Base-by-base conservation (phyloP, 169 alveolate genomes). In the Plasmodium coatneyi region DNA sequence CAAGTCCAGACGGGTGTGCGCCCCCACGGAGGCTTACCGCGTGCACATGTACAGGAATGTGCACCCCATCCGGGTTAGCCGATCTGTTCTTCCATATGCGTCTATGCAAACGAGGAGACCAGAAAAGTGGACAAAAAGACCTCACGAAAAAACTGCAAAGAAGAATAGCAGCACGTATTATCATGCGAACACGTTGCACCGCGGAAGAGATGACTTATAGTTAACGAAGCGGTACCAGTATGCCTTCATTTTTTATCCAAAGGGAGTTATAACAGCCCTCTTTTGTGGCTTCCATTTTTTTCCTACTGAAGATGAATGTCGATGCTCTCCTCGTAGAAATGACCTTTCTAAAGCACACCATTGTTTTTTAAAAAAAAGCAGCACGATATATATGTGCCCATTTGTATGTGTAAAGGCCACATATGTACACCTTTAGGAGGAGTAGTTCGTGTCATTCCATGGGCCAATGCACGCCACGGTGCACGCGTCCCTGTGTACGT, bases 321-420 rank as follows among this genome's bases (percentile, higher is more conserved):
- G 78, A 28, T 32, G 34, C 6, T 16, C 19, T 56, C 6, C 41
- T 28, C 34, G 41, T 34, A 25, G 22, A 81, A 81, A 22, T 32
- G 41, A 14, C 25, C 7, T 81, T 56, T 14, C 39, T n/a, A 81
- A 81, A 81, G 66, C 22, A 16, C 70, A 16, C 41, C 30, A n/a
- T 54, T 81, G 70, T 81, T 56, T 52, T 81, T 66, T 66, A 66
- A 66, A 25, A 60, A 54, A 14, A 81, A 12, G n/a, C 32, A 70
- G 14, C 30, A 71, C 43, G 1, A 2, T 39, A 83, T 19, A 32
- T 81, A 36, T 28, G 22, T 56, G 22, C 19, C 60, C 71, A 54
- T 49, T 16, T 54, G 41, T 54, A 81, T 81, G 41, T 43, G 25
- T 9, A 46, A 14, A 80, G 2, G 25, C 7, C 19, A 41, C 49